Conservation (phyloP, 2,329 filamentous ascomycete species). For the Elsinoe arachidis region DNA sequence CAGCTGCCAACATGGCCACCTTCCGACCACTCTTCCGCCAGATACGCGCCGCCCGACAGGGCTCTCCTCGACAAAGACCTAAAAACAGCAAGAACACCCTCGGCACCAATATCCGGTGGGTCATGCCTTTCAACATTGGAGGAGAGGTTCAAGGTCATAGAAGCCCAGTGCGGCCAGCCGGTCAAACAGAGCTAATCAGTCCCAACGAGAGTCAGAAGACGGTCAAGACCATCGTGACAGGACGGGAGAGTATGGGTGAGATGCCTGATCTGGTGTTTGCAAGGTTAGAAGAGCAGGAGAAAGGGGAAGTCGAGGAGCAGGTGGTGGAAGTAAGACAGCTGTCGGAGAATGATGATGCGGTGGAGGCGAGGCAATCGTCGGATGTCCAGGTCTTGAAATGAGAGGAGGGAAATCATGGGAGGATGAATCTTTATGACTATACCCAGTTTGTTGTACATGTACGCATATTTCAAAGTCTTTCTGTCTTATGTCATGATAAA, state of each 20-base stretch:
- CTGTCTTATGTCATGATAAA: too few relatives aligned
- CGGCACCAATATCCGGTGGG: neutral
- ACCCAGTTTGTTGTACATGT: neutral
- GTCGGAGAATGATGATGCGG: neutral
- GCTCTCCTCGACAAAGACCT: neutral
- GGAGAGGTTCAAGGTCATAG: neutral
- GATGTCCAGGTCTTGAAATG: neutral
- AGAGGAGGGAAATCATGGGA: neutral
- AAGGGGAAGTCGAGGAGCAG: neutral
- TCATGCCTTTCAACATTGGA: neutral
- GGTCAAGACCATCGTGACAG: neutral
- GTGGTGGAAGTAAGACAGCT: neutral
- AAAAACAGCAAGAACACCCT: neutral
- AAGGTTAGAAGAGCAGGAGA: neutral
- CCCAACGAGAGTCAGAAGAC: conserved; percentile 3
- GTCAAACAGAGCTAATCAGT: neutral
- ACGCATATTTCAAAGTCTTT: neutral
- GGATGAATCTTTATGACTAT: neutral
- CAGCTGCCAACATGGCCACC: conserved; percentile 41
- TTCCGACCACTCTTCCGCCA: conserved; percentile 35
- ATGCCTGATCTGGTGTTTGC: conserved; percentile 6
- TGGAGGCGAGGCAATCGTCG: neutral
- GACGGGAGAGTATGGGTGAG: neutral
- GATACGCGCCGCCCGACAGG: neutral
- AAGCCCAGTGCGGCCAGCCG: neutral